phyloP scores from a whole-genome alignment of 1,284 basidiomycete genomes.

The Laetiporus sulphureus region DNA sequence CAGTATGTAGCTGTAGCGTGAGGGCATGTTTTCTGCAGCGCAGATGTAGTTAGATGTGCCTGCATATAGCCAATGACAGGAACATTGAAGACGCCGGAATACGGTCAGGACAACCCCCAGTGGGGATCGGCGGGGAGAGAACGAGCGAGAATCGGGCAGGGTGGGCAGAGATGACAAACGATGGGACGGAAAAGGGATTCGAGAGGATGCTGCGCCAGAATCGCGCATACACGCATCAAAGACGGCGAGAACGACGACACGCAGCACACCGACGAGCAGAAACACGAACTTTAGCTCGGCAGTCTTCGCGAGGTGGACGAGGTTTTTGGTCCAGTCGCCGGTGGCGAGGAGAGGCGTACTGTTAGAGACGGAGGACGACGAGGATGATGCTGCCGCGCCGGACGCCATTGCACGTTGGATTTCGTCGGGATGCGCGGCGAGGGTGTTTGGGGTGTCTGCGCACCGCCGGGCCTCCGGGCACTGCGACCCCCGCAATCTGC shows the following conservation, averaged over 20 bases:
- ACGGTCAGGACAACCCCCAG: too few relatives aligned
- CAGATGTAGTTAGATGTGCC: background rate
- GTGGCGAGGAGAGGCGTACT: conserved; percentile 54
- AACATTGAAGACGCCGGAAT: too few relatives aligned
- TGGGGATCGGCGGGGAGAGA: too few relatives aligned
- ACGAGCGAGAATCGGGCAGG: background rate
- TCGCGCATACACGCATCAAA: too few relatives aligned
- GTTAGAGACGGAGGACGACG: conserved; percentile 13
- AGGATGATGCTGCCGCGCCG: conserved; percentile 12
- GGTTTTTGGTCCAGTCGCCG: conserved; percentile 78
- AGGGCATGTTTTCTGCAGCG: conserved; percentile 66
- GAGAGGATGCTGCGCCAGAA: too few relatives aligned
- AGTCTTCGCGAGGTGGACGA: conserved; percentile 75
- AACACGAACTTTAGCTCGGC: conserved; percentile 69
- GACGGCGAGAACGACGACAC: too few relatives aligned
- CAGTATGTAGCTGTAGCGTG: conserved; percentile 74
- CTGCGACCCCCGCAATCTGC: conserved; percentile 10
- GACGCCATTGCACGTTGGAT: conserved; percentile 17
- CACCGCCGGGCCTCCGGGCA: conserved; percentile 18
- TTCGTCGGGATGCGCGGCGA: conserved; percentile 16
- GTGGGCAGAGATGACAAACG: background rate
- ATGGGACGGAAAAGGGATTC: too few relatives aligned
- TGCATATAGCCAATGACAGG: too few relatives aligned
- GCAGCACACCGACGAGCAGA: too few relatives aligned
- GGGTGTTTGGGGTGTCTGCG: conserved; percentile 20